Evolutionary conservation across 1,284 basidiomycete species (phyloP), one percentile per base, ranked within the genome.

Genomic region (Coniferiporia sulphurascens): DNA sequence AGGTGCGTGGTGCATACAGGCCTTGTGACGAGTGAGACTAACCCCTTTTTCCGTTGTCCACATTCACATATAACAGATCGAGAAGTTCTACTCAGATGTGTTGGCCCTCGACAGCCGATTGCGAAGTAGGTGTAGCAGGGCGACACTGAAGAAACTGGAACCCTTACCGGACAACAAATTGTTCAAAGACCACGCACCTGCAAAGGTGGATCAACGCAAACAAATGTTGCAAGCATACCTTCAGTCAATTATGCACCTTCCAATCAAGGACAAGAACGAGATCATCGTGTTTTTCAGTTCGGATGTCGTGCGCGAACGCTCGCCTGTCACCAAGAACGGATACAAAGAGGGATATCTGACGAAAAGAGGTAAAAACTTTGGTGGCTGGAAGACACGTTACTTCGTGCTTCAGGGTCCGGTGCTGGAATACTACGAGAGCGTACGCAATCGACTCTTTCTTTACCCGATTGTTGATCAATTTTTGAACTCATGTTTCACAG

Each of bases 141-240:
- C 61, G 87, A 91, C 63, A 87, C 78, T 81, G 27, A 91, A 93
- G 75, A 91, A 85, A 73, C 85, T 98, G 56, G 85, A 82, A 19
- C 79, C 77, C 48, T 72, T 99, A 58, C 96, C 96, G 1, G 96
- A 99, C 70, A 91, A 91, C 56, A 89, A 87, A 71, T 78, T 97
- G 8, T 98, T 96, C 89, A 95, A 87, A 71, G 96, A 98, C 74
- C 93, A 97, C 72, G 95, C 95, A 1, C 95, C 96, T 10, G 92
- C 92, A 56, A 95, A 93, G 75, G 93, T 95, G 43, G 96, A 98
- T 76, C 93, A 95, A 71, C 78, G 95, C 65, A 97, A 96, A 79
- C 91, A 80, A 38, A 84, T 93, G 34, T 79, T 98, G 32, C 93
- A 98, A 72, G 77, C 81, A 46, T 98, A 98, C 72, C 76, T 99